Base-by-base conservation (phyloP, 1,284 basidiomycete species). In the Flammula alnicola region DNA sequence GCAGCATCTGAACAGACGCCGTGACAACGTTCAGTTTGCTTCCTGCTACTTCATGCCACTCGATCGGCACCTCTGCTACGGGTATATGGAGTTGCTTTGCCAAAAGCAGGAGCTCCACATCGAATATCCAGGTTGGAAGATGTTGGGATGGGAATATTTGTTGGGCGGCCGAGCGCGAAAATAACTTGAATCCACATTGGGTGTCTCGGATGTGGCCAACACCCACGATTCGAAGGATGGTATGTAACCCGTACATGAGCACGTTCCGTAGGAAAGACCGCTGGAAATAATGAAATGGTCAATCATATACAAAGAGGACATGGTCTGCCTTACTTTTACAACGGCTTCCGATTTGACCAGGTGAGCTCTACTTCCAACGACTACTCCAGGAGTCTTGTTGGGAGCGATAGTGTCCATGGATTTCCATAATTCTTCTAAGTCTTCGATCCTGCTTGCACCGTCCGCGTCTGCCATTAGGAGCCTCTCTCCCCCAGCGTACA, bases 121-220 rank as follows among this genome's bases (percentile, higher is more conserved):
- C 94, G 62, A 97, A 97, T 63, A 96, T 95, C 94, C 94, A 97
- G 0, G 88, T 88, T 9, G 84, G 74, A 14, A 94, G 83, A 60
- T 91, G 92, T 61, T 94, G 86, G 2, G 77, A 76, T 0, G 93
- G 92, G 68, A 96, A 97, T 49, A 97, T 84, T 47, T 81, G 77
- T 39, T 77, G 80, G 6, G 93, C 93, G 0, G 93, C 87, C 4
- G 77, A 65, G 2, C 93, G 89, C 5, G 93, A 85, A 69, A 93
- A 93, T 16, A 95, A 81, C 70, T 98, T 97, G 83, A 98, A 98
- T 30, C 95, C 95, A 65, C 95, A 97, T 67, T 97, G 95, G 16
- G 95, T 98, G 72, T 97, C 95, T 26, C 88, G 83, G 57, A 97
- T 91, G 61, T 92, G 86, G 4, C 87, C 86, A 3, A 94, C 91